Conservation (phyloP, 2,329 filamentous ascomycete species). For the Elsinoe australis region DNA sequence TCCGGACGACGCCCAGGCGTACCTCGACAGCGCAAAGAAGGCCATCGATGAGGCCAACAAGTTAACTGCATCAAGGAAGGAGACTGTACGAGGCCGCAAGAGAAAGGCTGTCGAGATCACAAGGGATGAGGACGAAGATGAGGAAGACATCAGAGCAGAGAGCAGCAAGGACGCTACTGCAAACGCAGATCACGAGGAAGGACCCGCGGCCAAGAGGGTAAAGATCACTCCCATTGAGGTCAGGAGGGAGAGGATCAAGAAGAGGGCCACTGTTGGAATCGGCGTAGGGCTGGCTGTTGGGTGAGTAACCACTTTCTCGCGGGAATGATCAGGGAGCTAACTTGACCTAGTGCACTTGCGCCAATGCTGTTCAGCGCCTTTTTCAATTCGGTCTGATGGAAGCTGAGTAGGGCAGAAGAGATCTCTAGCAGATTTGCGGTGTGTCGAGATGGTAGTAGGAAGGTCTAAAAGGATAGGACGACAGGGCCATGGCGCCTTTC, state of each 20-base stretch:
- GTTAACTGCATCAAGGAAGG: conserved; percentile 32
- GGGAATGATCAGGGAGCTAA: not conserved
- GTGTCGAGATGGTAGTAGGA: not conserved
- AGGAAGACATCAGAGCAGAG: conserved; percentile 38
- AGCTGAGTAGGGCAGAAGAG: not conserved
- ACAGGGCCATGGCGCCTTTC: too few relatives aligned
- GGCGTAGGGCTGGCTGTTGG: conserved; percentile 81
- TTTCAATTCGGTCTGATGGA: not conserved
- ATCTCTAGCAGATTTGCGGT: too few relatives aligned
- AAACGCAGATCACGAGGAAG: conserved; percentile 34
- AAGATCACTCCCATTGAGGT: conserved; percentile 70
- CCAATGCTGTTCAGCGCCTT: conserved; percentile 5
- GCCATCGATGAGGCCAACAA: conserved; percentile 73
- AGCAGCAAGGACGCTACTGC: not conserved
- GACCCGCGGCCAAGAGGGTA: conserved; percentile 58
- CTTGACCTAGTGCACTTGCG: not conserved
- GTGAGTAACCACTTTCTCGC: conserved; percentile 52
- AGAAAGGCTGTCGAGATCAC: conserved; percentile 67
- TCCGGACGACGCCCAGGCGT: conserved; percentile 68
- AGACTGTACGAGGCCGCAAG: conserved; percentile 45
- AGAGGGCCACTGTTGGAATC: conserved; percentile 75
- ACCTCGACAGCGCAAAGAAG: conserved; percentile 77
- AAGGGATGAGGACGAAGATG: conserved; percentile 43
- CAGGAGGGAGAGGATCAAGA: conserved; percentile 78
- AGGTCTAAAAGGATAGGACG: not conserved